Evolutionary conservation across 1,139 yeast genomes (phyloP), one percentile per base, ranked within the genome.

Genomic region (Yamadazyma aaseri): DNA sequence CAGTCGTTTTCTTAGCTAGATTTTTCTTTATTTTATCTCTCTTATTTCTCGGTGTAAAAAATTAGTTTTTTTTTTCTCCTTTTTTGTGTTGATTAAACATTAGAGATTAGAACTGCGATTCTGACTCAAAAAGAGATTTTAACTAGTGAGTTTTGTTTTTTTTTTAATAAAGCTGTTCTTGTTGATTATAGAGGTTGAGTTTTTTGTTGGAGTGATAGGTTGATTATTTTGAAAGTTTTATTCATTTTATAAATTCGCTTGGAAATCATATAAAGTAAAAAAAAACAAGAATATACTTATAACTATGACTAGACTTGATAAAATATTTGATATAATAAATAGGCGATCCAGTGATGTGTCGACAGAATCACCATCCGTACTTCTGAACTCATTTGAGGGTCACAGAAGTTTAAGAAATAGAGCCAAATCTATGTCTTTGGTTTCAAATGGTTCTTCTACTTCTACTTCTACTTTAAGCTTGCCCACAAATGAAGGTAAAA

Each of bases 281-380:
- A n/a, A n/a, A n/a, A n/a, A n/a, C n/a, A n/a, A n/a, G n/a, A n/a
- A n/a, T n/a, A n/a, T n/a, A n/a, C n/a, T 11, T 11, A 22, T 22
- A 25, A 17, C 25, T 17, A 45, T 42, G 47, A 39, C 40, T 27
- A 35, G 35, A 23, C 30, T 46, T 9, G 49, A 45, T 17, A 45
- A 36, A 26, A 14, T 46, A 13, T 28, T 46, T n/a, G 37, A 42
- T 15, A 41, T 41, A 28, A 47, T 45, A 17, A 22, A 22, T 22
- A 42, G 50, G 45, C 46, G 50, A 38, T 45, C 47, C 14, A 45
- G 49, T 26, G 50, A 46, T 13, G 37, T 46, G 12, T 41, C 48
- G 2, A 17, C 38, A 3, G 50, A 45, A 23, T 35, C 36, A 24
- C 26, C 45, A 28, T 11, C 40, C 24, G 16, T 29, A 10, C 17